A percentile compares a stretch with the other conserved stretches of the same genome.
Conservation (phyloP, 129 eudicot genomes). For the Heracleum sosnowskyi region DNA sequence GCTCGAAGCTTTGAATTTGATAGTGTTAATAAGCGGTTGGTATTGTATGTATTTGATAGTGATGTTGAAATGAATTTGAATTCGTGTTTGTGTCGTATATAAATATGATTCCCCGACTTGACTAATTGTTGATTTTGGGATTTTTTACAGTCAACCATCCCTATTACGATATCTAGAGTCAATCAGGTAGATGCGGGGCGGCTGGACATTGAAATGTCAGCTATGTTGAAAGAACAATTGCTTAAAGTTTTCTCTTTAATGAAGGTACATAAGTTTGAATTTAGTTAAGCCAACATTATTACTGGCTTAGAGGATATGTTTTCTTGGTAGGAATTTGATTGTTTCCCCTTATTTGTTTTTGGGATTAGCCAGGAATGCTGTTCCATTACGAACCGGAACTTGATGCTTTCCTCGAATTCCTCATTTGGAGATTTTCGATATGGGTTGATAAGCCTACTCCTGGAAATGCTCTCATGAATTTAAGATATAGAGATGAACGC, state of each 20-base stretch:
- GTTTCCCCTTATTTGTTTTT: slow-evolving; percentile 29
- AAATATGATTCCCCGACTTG: neutral
- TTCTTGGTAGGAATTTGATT: slow-evolving; percentile 25
- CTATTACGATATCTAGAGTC: slow-evolving; percentile 84
- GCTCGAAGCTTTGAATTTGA: neutral
- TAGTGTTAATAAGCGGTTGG: neutral
- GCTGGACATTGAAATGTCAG: slow-evolving; percentile 93
- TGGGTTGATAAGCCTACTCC: slow-evolving; percentile 99
- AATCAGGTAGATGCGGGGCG: slow-evolving; percentile 95
- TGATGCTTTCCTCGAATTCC: slow-evolving; percentile 95
- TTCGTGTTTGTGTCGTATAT: neutral
- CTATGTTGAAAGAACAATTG: slow-evolving; percentile 95
- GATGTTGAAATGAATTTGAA: neutral
- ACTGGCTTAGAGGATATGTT: neutral
- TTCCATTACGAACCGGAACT: slow-evolving; percentile 97
- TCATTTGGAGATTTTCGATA: slow-evolving; percentile 94
- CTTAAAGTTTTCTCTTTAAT: slow-evolving; percentile 75
- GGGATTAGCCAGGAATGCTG: slow-evolving; percentile 98
- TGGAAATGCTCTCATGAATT: slow-evolving; percentile 93
- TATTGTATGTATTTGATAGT: neutral
- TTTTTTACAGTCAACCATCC: slow-evolving; percentile 46
- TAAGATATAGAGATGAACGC: slow-evolving; percentile 95
- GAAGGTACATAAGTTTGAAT: slow-evolving; percentile 53
- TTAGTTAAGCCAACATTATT: neutral
- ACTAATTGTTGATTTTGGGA: neutral